These are phyloP conservation scores for Alternaria incomplexa DNA, from an alignment of 2,329 filamentous ascomycete genomes.

Conservation along the genomic window DNA sequence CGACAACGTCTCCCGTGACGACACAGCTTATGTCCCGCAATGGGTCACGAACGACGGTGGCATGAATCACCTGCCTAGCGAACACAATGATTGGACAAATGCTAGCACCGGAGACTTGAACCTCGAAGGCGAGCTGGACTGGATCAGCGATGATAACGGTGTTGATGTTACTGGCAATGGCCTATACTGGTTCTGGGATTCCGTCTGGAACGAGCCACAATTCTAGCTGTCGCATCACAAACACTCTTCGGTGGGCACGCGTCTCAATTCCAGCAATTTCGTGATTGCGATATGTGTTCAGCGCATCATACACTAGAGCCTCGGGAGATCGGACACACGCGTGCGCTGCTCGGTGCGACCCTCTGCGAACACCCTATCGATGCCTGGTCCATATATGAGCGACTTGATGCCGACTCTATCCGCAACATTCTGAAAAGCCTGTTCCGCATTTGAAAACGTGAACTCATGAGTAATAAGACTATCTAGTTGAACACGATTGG, in stretches of 20 bases:
- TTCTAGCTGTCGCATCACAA: neutral
- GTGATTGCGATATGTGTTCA: neutral
- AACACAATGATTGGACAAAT: neutral
- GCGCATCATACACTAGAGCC: neutral
- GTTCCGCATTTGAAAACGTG: slow-evolving; percentile 19
- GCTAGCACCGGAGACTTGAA: neutral
- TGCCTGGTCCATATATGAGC: slow-evolving; percentile 26
- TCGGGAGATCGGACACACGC: neutral
- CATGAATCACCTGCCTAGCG: neutral
- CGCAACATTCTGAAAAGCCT: slow-evolving; percentile 22
- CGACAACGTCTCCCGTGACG: neutral
- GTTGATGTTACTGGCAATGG: slow-evolving; percentile 13
- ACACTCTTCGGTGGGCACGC: neutral
- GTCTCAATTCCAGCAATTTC: neutral
- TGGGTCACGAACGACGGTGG: neutral
- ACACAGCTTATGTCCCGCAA: neutral
- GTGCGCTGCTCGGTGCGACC: neutral
- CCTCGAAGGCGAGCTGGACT: neutral
- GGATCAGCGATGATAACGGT: slow-evolving; percentile 7
- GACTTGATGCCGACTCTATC: slow-evolving; percentile 27
- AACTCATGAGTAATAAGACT: slow-evolving; percentile 24
- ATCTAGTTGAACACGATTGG: slow-evolving; percentile 13
- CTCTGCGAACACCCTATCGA: slow-evolving; percentile 7
- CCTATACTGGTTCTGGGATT: slow-evolving; percentile 23
- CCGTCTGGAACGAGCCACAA: slow-evolving; percentile 12